Evolutionary conservation across 805 yeast species (phyloP).

Genomic region (Wickerhamia fluorescens): DNA sequence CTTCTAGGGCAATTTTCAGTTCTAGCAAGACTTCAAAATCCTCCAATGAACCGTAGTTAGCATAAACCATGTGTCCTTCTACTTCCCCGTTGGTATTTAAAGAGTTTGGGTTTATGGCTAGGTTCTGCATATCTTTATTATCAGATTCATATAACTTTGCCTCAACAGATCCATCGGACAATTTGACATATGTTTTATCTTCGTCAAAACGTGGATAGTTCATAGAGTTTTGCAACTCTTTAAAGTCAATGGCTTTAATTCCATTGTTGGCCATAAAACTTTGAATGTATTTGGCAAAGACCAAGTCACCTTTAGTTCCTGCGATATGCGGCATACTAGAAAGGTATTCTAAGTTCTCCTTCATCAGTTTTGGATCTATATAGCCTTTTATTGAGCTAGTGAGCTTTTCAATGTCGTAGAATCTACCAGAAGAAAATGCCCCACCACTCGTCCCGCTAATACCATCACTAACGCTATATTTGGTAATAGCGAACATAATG

Average conservation of each 20-base stretch:
- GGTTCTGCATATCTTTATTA: constrained; percentile 22
- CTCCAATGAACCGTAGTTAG: constrained; percentile 51
- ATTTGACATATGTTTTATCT: constrained; percentile 20
- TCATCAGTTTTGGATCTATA: constrained; percentile 51
- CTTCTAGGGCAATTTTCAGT: constrained; percentile 34
- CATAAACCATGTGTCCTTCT: constrained; percentile 51
- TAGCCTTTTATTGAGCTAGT: constrained; percentile 40
- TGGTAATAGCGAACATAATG: constrained; percentile 49
- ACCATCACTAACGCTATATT: constrained; percentile 43
- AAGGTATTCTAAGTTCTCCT: constrained; percentile 61
- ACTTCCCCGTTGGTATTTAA: constrained; percentile 45
- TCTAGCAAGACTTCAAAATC: constrained; percentile 44
- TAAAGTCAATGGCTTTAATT: constrained; percentile 42
- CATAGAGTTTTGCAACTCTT: constrained; percentile 46
- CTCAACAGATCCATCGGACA: constrained; percentile 25
- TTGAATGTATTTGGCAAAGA: constrained; percentile 60
- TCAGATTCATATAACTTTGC: constrained; percentile 34
- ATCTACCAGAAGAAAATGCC: constrained; percentile 45
- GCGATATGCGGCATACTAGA: constrained; percentile 81
- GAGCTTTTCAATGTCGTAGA: constrained; percentile 53
- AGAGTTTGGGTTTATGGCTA: constrained; percentile 67
- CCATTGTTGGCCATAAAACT: constrained; percentile 54
- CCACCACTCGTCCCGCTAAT: constrained; percentile 35
- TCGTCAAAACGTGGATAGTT: constrained; percentile 50
- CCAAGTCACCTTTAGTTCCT: constrained; percentile 80